Percentiles rank a stretch among this genome's conserved stretches.
These are phyloP conservation scores for Tagetes patula DNA, from an alignment of 129 eudicot species.

Conservation along the genomic window DNA sequence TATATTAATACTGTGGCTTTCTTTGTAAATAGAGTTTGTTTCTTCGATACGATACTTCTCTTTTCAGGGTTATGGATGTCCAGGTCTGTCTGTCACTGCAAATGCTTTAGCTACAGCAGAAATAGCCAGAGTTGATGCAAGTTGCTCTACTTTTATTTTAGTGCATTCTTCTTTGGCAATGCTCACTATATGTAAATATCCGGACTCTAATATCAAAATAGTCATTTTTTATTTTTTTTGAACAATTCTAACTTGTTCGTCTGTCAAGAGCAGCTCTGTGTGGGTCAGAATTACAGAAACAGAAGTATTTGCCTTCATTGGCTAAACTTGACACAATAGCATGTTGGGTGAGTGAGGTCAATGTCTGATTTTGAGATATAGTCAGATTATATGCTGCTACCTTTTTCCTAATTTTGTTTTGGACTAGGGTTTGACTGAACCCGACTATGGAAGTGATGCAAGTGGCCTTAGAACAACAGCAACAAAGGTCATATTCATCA, in stretches of 20 bases:
- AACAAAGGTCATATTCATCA: slow-evolving; percentile 55
- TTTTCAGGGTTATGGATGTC: slow-evolving; percentile 90
- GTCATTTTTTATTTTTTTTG: neutral
- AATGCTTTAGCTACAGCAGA: slow-evolving; percentile 87
- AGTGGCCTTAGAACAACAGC: slow-evolving; percentile 87
- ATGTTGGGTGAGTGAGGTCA: slow-evolving; percentile 74
- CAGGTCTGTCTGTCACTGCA: slow-evolving; percentile 81
- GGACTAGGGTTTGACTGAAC: slow-evolving; percentile 86
- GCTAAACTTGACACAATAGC: slow-evolving; percentile 69
- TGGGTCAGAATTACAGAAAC: slow-evolving; percentile 86
- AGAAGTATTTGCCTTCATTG: slow-evolving; percentile 81
- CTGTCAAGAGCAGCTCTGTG: slow-evolving; percentile 56
- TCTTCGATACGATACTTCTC: neutral
- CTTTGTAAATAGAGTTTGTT: slow-evolving; percentile 1
- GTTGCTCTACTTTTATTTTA: slow-evolving; percentile 89
- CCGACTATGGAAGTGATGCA: slow-evolving; percentile 98
- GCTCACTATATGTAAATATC: slow-evolving; percentile 83
- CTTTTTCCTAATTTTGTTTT: neutral
- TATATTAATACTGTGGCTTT: slow-evolving; percentile 26
- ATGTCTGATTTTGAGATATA: slow-evolving; percentile 18
- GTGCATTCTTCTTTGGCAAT: slow-evolving; percentile 97
- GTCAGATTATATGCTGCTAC: neutral
- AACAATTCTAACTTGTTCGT: slow-evolving; percentile 15
- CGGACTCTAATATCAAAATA: slow-evolving; percentile 9
- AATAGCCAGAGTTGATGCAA: slow-evolving; percentile 94